These are phyloP conservation scores for Schizonepeta tenuifolia DNA, from an alignment of 257 asterid genomes.

Conservation along the genomic window DNA sequence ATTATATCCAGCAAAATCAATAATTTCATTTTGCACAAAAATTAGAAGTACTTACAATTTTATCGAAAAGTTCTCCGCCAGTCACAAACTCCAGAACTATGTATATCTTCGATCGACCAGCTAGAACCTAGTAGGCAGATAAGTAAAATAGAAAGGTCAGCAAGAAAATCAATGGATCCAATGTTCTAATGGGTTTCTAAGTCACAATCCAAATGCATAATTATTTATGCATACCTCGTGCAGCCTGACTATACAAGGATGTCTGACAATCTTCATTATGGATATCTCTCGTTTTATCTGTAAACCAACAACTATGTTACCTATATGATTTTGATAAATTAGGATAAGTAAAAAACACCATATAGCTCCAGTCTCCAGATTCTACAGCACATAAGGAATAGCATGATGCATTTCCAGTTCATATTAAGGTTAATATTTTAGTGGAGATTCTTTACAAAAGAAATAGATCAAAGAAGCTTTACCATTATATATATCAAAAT, in stretches of 20 bases:
- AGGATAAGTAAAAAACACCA: conserved; percentile 18
- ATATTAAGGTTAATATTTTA: background rate
- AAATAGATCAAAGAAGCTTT: conserved; percentile 19
- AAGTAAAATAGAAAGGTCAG: conserved; percentile 18
- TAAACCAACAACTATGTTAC: conserved; percentile 37
- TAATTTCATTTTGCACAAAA: conserved; percentile 15
- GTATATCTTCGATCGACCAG: conserved; percentile 75
- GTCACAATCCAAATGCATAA: conserved; percentile 22
- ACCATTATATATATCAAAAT: background rate
- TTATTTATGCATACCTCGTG: conserved; percentile 66
- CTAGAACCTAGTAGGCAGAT: conserved; percentile 63
- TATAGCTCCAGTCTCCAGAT: conserved; percentile 24
- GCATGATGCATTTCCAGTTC: conserved; percentile 6
- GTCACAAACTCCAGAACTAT: conserved; percentile 85
- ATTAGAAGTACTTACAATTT: conserved; percentile 60
- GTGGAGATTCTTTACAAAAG: conserved; percentile 20
- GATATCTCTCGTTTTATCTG: conserved; percentile 93
- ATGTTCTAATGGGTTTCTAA: conserved; percentile 13
- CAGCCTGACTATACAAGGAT: conserved; percentile 79
- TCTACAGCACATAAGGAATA: conserved; percentile 9
- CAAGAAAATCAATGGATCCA: conserved; percentile 26
- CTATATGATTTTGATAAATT: conserved; percentile 12
- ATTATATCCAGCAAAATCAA: background rate
- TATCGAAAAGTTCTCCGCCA: conserved; percentile 93
- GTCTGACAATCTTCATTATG: conserved; percentile 91